Conservation (phyloP, 495 filamentous ascomycete genomes). For the Glonium stellatum region DNA sequence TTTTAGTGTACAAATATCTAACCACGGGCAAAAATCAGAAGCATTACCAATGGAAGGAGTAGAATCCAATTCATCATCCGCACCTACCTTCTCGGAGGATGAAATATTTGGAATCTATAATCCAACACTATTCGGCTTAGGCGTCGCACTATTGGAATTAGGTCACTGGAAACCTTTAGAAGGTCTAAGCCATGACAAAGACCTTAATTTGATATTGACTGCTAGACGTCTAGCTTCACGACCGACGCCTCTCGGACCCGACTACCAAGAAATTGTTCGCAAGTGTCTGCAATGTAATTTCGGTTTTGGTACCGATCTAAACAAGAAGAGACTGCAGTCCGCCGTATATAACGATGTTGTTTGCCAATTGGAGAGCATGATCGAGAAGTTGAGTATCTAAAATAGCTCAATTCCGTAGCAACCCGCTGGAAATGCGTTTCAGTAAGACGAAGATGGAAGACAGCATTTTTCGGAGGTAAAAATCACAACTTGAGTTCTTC, state of each 20-base stretch:
- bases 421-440: too few relatives aligned
- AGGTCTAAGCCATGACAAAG: conserved; percentile 11
- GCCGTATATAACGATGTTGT: conserved; percentile 36
- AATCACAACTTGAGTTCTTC: too few relatives aligned
- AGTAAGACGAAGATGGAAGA: too few relatives aligned
- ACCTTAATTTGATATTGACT: conserved; percentile 30
- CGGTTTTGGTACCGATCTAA: conserved; percentile 32
- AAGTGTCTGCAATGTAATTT: conserved; percentile 40
- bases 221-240: conserved; percentile 28
- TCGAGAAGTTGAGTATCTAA: conserved; percentile 3
- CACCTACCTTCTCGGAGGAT: conserved; percentile 5
- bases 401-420: too few relatives aligned
- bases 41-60: conserved; percentile 12
- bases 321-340: conserved; percentile 27
- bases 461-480: too few relatives aligned
- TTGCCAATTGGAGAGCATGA: conserved; percentile 32
- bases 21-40: neutral
- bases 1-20: conserved; percentile 23
- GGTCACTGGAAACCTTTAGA: conserved; percentile 16
- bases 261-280: conserved; percentile 32
- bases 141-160: conserved; percentile 15
- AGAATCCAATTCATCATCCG: neutral
- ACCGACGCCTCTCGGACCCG: conserved; percentile 13
- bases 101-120: conserved; percentile 21
- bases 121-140: conserved; percentile 16